Conservation (phyloP, 2,329 filamentous ascomycete genomes). For the Colletotrichum cereale region DNA sequence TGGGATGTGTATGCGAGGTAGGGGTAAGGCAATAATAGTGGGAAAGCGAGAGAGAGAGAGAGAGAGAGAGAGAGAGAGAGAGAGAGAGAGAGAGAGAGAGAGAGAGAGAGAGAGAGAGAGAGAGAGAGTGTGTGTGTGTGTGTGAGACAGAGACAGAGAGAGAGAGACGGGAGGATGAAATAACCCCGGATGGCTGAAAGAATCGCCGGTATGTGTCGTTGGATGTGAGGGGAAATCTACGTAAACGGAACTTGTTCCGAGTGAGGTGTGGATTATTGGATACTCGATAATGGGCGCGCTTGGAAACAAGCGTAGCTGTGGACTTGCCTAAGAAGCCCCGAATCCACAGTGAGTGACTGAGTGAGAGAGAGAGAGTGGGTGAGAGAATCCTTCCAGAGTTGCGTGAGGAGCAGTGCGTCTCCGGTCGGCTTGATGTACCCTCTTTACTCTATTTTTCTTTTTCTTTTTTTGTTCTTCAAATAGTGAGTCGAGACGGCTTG, state of each 20-base stretch:
- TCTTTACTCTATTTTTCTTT: not conserved
- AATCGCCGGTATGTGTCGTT: not conserved
- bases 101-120: not conserved
- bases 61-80: not conserved
- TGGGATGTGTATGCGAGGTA: not conserved
- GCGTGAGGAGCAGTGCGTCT: not conserved
- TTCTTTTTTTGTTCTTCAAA: not conserved
- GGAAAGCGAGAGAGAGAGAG: not conserved
- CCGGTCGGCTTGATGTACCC: not conserved
- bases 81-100: not conserved
- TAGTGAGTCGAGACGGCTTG: not conserved
- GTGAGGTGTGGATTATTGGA: constrained; percentile 5
- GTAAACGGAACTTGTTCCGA: constrained; percentile 1
- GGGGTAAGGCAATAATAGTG: not conserved
- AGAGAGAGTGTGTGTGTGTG: too few relatives aligned
- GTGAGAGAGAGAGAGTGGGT: not conserved
- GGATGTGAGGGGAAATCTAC: constrained; percentile 3
- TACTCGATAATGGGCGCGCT: not conserved
- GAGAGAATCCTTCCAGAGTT: not conserved
- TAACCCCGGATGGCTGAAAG: not conserved
- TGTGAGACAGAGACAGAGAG: too few relatives aligned
- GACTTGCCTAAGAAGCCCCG: not conserved
- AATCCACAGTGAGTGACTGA: not conserved
- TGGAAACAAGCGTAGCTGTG: not conserved
- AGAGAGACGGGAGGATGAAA: not conserved